Evolutionary conservation across 495 filamentous ascomycete genomes (phyloP).

Genomic region (Penicillium bovifimosum): DNA sequence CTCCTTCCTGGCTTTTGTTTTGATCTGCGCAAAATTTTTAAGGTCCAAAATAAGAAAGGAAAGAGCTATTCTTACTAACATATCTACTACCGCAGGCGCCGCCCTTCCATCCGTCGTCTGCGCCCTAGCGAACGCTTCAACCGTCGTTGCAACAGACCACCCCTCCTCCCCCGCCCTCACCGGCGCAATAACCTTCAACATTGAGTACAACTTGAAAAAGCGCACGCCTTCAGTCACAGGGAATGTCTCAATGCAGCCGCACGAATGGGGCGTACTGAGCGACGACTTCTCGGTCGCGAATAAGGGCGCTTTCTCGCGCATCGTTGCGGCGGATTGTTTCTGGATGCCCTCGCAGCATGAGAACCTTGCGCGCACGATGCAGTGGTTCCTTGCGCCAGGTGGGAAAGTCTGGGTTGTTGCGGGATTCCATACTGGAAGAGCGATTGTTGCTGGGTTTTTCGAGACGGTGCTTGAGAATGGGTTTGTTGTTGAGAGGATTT

Average conservation of each 20-base stretch:
- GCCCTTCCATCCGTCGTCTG: conserved; percentile 68
- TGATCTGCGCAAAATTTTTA: too few species aligned
- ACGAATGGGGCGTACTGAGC: conserved; percentile 64
- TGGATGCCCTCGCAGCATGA: conserved; percentile 80
- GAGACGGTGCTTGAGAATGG: conserved; percentile 51
- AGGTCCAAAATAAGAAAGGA: too few species aligned
- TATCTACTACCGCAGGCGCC: conserved; percentile 46
- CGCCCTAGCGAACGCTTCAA: conserved; percentile 55
- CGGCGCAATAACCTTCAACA: conserved; percentile 56
- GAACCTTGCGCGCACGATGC: conserved; percentile 63
- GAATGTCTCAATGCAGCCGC: conserved; percentile 49
- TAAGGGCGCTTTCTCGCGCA: conserved; percentile 53
- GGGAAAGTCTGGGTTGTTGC: conserved; percentile 63
- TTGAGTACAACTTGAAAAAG: conserved; percentile 46
- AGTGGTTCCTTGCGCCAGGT: conserved; percentile 58
- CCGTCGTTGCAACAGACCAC: conserved; percentile 71
- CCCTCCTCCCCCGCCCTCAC: conserved; percentile 62
- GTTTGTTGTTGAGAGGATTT: conserved; percentile 63
- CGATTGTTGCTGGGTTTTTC: conserved; percentile 68
- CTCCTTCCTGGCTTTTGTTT: too few species aligned
- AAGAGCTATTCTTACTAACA: too few species aligned
- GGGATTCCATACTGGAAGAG: conserved; percentile 80
- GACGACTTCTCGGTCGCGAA: conserved; percentile 49
- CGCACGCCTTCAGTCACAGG: too few species aligned
- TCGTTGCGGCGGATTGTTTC: conserved; percentile 77